Evolutionary conservation across 208 protist genomes (phyloP).

Genomic region (Naegleria gruberi): DNA sequence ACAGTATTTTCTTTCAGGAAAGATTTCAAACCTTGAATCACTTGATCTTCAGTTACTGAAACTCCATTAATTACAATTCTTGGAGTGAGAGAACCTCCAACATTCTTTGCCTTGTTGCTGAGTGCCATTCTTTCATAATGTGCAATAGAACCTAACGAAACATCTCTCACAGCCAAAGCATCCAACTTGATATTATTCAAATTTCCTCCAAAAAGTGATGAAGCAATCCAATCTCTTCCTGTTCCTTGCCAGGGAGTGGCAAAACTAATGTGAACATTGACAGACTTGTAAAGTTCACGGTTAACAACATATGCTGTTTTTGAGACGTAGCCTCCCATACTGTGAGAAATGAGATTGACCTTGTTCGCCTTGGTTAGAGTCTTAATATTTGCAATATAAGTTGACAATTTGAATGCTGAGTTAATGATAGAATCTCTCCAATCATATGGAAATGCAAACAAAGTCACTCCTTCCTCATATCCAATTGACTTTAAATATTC

Average conservation of each 20-base stretch:
- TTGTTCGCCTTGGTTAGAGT: neutral
- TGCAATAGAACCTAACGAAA: neutral
- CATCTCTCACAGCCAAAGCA: neutral
- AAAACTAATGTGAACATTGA: neutral
- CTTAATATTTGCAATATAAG: neutral
- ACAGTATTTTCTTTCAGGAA: neutral
- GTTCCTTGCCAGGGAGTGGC: neutral
- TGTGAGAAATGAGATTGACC: neutral
- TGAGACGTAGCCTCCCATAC: neutral
- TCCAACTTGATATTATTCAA: neutral
- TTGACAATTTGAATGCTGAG: neutral
- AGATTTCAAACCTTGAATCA: neutral
- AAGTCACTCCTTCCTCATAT: neutral
- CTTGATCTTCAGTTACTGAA: neutral
- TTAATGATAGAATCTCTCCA: neutral
- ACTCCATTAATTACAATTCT: neutral
- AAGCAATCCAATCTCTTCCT: neutral
- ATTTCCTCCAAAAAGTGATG: neutral
- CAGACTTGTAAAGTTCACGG: too few species aligned
- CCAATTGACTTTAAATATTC: neutral
- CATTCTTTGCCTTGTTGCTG: neutral
- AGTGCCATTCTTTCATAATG: neutral
- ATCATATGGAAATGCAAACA: conserved; percentile 19
- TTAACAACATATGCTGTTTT: neutral
- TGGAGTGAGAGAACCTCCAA: too few species aligned